phyloP scores from a whole-genome alignment of 225 moss, liverwort and hornwort species.

The Anthoceros angustus region DNA sequence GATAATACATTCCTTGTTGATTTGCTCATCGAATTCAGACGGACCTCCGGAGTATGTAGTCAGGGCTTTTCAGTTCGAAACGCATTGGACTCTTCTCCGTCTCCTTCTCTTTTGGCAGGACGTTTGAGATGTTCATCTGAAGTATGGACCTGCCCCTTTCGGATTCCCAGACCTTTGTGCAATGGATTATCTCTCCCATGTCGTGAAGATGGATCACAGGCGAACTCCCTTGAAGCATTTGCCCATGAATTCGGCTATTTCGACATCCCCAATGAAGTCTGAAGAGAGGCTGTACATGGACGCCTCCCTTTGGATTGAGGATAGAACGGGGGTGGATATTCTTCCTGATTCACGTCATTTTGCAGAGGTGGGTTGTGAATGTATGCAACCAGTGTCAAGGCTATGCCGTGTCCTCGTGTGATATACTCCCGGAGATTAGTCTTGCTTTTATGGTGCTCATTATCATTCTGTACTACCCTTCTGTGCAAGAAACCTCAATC shows the following conservation, averaged over 20 bases:
- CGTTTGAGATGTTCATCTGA: too few species aligned
- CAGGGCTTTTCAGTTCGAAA: too few species aligned
- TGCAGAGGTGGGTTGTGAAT: not conserved
- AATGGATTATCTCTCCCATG: not conserved
- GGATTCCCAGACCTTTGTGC: not conserved
- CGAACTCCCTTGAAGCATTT: not conserved
- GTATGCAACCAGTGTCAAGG: not conserved
- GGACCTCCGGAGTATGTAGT: too few species aligned
- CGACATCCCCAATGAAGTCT: not conserved
- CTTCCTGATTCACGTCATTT: constrained; percentile 1
- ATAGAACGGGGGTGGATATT: not conserved
- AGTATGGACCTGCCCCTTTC: not conserved
- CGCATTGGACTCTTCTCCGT: too few species aligned
- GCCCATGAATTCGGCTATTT: not conserved
- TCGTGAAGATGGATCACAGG: constrained; percentile 1
- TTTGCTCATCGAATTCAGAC: too few species aligned
- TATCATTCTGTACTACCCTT: not conserved
- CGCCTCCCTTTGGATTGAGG: not conserved
- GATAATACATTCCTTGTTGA: too few species aligned
- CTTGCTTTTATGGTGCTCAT: not conserved
- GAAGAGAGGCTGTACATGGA: constrained; percentile 2
- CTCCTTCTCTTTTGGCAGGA: too few species aligned
- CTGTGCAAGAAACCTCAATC: not conserved
- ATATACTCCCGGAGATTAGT: not conserved
- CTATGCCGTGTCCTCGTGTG: not conserved